Base-by-base conservation (phyloP, 23 red algal genomes). In the Cyanidiococcus yangmingshanensis region DNA sequence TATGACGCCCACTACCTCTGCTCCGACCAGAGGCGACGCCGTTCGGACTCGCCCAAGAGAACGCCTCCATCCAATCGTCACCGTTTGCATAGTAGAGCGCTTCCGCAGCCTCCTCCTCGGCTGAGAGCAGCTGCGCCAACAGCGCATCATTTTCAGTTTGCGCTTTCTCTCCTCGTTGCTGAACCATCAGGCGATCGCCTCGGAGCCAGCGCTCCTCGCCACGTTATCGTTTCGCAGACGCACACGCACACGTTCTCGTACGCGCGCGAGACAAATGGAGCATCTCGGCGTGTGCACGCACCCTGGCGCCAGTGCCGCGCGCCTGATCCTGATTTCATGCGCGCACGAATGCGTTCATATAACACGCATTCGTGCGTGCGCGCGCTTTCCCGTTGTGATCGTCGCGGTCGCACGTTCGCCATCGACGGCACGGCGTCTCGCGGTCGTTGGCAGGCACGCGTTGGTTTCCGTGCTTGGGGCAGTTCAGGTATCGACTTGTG, bases 71-170 rank as follows among this genome's bases (percentile, higher is more conserved):
- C 45, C 45, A 54, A 21, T 54, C 45, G 45, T 54, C 21, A 21
- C 45, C 45, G 45, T 54, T 54, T 29, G 63, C 63, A 29, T 71
- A 71, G 63, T 71, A 25, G 7, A 32, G 12, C 63, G 21, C 63
- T 17, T 71, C 63, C 27, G n/a, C 63, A 12, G 21, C 27, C 63
- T 71, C 63, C 32, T 71, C 63, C 32, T 71, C n/a, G 16, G 21
- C n/a, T 29, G 32, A 32, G 7, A 71, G 32, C n/a, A 71, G 21
- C 63, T 71, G 63, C 63, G 63, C 63, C 27, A 71, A 29, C 7
- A 71, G 63, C 63, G 63, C 63, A 35, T 71, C 63, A 35, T 71
- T 71, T 35, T 71, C n/a, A 71, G 32, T 71, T 30, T 71, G 12
- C 3, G 21, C 7, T 35, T 30, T 29, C 12, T 7, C 63, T 71